These are phyloP conservation scores for Orbilia quercus DNA, from an alignment of 2,329 filamentous ascomycete genomes.

Conservation along the genomic window DNA sequence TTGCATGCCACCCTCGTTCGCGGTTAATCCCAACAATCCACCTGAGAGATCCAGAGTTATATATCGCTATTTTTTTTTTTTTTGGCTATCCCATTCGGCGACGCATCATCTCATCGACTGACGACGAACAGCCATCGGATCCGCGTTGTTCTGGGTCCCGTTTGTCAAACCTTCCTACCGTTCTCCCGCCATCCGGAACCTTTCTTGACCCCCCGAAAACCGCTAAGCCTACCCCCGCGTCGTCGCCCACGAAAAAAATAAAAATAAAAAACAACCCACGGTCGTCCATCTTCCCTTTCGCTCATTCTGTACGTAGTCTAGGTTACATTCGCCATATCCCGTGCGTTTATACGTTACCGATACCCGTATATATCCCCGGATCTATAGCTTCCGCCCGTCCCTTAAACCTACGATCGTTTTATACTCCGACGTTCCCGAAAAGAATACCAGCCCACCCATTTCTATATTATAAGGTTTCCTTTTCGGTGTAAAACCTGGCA, in stretches of 20 bases:
- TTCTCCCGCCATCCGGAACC: constrained; percentile 36
- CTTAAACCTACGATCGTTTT: neutral
- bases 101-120: neutral
- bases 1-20: too few relatives aligned
- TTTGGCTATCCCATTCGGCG: too few relatives aligned
- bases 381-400: constrained; percentile 1
- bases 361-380: constrained; percentile 20
- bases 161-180: constrained; percentile 37
- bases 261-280: constrained; percentile 18
- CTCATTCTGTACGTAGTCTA: constrained; percentile 31
- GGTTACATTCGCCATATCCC: constrained; percentile 7
- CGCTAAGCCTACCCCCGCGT: constrained; percentile 23
- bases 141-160: neutral
- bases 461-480: constrained; percentile 3
- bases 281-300: constrained; percentile 33
- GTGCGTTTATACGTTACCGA: constrained; percentile 8
- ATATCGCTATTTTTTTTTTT: too few relatives aligned
- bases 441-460: constrained; percentile 2
- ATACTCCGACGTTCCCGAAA: constrained; percentile 3
- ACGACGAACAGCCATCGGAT: neutral
- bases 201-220: constrained; percentile 21
- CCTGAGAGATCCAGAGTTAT: too few relatives aligned
- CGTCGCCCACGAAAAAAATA: constrained; percentile 16
- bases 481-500: constrained; percentile 44
- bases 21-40: too few relatives aligned